phyloP scores from a whole-genome alignment of 1,284 basidiomycete genomes.

The Cystobasidium slooffiae region DNA sequence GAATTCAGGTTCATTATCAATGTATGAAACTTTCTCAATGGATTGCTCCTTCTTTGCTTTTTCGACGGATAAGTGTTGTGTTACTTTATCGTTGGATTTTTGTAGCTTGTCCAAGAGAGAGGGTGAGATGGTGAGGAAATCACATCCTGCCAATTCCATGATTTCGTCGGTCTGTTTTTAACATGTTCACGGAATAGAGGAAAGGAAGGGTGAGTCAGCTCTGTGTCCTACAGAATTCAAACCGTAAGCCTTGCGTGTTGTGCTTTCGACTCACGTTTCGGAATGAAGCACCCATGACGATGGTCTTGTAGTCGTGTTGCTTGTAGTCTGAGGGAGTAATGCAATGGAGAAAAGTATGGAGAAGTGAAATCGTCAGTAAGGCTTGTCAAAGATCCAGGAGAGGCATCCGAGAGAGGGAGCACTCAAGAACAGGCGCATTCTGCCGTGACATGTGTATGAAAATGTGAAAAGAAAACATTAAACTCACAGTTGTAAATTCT shows the following conservation, averaged over 20 bases:
- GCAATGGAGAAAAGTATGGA: no score
- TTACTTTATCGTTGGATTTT: constrained; percentile 74
- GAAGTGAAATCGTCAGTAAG: no score
- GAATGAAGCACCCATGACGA: constrained; percentile 99
- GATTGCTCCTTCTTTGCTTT: constrained; percentile 66
- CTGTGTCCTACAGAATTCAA: no score
- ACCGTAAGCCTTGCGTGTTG: not conserved
- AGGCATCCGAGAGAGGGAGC: not conserved
- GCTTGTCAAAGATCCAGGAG: not conserved
- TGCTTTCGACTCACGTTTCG: constrained; percentile 68
- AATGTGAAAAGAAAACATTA: not conserved
- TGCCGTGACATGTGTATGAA: constrained; percentile 6
- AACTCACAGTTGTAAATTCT: constrained; percentile 77
- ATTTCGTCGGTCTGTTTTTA: constrained; percentile 82
- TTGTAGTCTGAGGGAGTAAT: constrained; percentile 78
- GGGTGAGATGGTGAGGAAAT: constrained; percentile 95
- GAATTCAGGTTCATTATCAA: constrained; percentile 96
- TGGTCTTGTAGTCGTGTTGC: constrained; percentile 96
- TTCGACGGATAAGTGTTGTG: constrained; percentile 78
- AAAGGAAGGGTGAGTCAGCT: not conserved
- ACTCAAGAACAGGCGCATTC: not conserved
- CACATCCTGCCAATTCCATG: constrained; percentile 90
- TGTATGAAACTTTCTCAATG: constrained; percentile 78
- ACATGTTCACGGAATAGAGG: not conserved
- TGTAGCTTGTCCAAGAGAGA: constrained; percentile 88